Evolutionary conservation across 2,329 filamentous ascomycete species (phyloP).

Genomic region (Byssochlamys sp.): DNA sequence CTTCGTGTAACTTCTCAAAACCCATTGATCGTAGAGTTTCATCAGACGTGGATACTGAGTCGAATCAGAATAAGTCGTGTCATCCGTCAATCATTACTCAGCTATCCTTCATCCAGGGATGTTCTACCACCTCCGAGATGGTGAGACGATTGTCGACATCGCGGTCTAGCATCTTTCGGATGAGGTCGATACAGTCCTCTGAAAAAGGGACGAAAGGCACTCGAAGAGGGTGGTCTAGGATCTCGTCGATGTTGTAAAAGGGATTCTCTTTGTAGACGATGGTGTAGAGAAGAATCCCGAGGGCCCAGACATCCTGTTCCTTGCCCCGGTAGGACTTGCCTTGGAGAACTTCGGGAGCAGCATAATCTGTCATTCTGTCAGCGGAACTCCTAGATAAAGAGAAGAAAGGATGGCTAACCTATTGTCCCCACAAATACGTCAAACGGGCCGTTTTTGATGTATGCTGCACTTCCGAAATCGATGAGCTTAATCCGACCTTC

Average conservation of each 20-base stretch:
- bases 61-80: neutral
- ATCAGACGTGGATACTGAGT: neutral
- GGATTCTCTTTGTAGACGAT: slow-evolving; percentile 99
- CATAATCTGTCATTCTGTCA: slow-evolving; percentile 61
- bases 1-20: neutral
- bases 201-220: slow-evolving; percentile 60
- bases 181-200: slow-evolving; percentile 84
- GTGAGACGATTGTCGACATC: slow-evolving; percentile 72
- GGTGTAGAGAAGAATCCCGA: slow-evolving; percentile 93
- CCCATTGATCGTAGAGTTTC: neutral
- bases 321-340: slow-evolving; percentile 87
- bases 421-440: slow-evolving; percentile 98
- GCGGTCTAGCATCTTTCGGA: slow-evolving; percentile 83
- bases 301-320: slow-evolving; percentile 95
- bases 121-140: slow-evolving; percentile 79
- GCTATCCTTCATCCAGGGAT: slow-evolving; percentile 58
- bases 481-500: slow-evolving; percentile 94
- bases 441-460: slow-evolving; percentile 96
- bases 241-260: slow-evolving; percentile 97
- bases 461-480: slow-evolving; percentile 94
- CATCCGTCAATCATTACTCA: slow-evolving; percentile 6
- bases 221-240: slow-evolving; percentile 90
- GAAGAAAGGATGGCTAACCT: slow-evolving; percentile 49
- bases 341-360: slow-evolving; percentile 91
- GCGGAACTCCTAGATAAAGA: neutral